These are phyloP conservation scores for Ensete glaucum DNA, from an alignment of 176 grass and related monocot genomes.

Conservation along the genomic window DNA sequence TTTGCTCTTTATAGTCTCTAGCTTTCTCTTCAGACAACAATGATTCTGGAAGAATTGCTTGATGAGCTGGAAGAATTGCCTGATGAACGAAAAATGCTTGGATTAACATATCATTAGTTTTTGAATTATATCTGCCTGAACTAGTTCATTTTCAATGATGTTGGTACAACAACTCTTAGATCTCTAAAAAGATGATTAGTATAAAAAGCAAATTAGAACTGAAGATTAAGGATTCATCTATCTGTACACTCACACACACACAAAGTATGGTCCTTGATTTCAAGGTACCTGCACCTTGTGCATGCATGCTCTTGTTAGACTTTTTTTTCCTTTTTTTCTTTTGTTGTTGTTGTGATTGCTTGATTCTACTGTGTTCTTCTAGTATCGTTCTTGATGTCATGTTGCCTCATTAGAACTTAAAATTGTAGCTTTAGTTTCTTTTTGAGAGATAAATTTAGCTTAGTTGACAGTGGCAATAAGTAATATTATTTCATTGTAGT, in stretches of 20 bases:
- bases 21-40: not conserved
- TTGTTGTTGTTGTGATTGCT: not conserved
- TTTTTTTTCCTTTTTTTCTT: not conserved
- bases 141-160: too few relatives aligned
- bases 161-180: too few relatives aligned
- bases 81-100: not conserved
- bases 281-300: not conserved
- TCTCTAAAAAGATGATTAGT: too few relatives aligned
- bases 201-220: too few relatives aligned
- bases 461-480: not conserved
- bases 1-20: not conserved
- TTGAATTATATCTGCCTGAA: too few relatives aligned
- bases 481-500: not conserved
- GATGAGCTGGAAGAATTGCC: not conserved
- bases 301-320: not conserved
- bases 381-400: not conserved
- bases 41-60: not conserved
- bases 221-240: too few relatives aligned
- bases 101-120: not conserved
- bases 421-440: too few relatives aligned
- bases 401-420: not conserved
- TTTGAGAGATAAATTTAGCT: too few relatives aligned
- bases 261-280: not conserved
- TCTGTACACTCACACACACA: too few relatives aligned
- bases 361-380: not conserved